These are phyloP conservation scores for Scleromitrula shiraiana DNA, from an alignment of 2,329 filamentous ascomycete genomes.

Conservation along the genomic window DNA sequence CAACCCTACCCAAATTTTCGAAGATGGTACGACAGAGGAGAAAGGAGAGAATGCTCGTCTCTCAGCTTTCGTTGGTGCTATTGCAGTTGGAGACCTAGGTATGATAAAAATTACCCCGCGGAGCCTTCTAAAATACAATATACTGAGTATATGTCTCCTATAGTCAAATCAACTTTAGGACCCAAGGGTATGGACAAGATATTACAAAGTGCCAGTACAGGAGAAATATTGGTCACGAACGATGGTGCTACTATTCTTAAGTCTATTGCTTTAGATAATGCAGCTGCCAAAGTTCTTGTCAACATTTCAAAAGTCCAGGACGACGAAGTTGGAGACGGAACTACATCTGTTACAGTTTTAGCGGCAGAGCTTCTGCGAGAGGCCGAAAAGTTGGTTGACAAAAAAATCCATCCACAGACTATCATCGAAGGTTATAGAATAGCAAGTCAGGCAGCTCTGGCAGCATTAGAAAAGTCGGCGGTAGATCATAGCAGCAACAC, in stretches of 20 bases:
- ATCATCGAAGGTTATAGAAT: constrained; percentile 99
- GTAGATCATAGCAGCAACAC: constrained; percentile 83
- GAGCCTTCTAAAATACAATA: constrained; percentile 3
- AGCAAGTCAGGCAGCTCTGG: constrained; percentile 81
- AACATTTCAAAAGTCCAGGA: constrained; percentile 99
- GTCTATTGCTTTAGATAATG: constrained; percentile 96
- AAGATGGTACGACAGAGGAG: constrained; percentile 92
- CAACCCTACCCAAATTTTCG: constrained; percentile 96
- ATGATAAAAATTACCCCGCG: constrained; percentile 4
- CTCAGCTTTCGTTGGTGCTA: constrained; percentile 95
- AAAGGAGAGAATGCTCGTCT: constrained; percentile 99
- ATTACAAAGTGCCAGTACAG: constrained; percentile 74
- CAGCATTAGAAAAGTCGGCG: constrained; percentile 74
- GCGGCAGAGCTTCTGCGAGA: constrained; percentile 92
- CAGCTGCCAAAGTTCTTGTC: constrained; percentile 93
- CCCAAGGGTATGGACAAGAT: constrained; percentile 87
- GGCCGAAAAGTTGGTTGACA: constrained; percentile 93
- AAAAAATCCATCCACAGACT: constrained; percentile 98
- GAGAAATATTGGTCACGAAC: constrained; percentile 97
- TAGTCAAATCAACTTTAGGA: constrained; percentile 89
- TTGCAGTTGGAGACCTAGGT: constrained; percentile 82
- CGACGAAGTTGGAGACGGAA: constrained; percentile 96
- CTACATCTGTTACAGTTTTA: constrained; percentile 93
- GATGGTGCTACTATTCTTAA: constrained; percentile 98
- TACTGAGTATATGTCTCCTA: constrained; percentile 7